Conservation (phyloP, 2,329 filamentous ascomycete species). For the Rugonectria rugulosa region DNA sequence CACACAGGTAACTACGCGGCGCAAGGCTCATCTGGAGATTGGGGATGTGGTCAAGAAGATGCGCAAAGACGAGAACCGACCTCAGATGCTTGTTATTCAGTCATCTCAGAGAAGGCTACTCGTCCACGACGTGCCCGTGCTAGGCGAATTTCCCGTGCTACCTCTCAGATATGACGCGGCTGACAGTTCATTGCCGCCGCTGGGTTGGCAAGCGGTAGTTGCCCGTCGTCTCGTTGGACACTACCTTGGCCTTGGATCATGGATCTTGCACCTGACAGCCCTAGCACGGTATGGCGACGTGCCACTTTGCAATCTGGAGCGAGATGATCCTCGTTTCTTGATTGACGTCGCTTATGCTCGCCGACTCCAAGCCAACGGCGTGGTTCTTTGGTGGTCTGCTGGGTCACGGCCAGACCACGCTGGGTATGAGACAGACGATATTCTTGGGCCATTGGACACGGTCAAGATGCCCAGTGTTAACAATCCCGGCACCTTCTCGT, state of each 20-base stretch:
- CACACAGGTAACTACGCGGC: constrained; percentile 85
- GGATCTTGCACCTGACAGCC: constrained; percentile 87
- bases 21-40: constrained; percentile 89
- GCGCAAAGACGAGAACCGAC: constrained; percentile 81
- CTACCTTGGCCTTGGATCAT: constrained; percentile 91
- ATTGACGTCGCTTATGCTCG: constrained; percentile 97
- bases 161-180: constrained; percentile 81
- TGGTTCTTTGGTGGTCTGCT: constrained; percentile 96
- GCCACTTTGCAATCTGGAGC: constrained; percentile 93
- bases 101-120: constrained; percentile 84
- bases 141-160: constrained; percentile 85
- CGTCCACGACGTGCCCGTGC: constrained; percentile 81
- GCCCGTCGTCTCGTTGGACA: constrained; percentile 86
- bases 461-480: constrained; percentile 95
- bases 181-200: constrained; percentile 86
- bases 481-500: constrained; percentile 91
- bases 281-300: constrained; percentile 93
- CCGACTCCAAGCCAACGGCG: constrained; percentile 86
- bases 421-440: constrained; percentile 92
- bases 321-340: constrained; percentile 90
- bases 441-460: constrained; percentile 81
- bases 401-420: constrained; percentile 91
- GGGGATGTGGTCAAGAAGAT: constrained; percentile 90
- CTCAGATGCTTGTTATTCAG: constrained; percentile 87
- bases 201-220: constrained; percentile 93